Evolutionary conservation across 208 protist genomes (phyloP).

Genomic region (Herpetomonas samuelpessoai): DNA sequence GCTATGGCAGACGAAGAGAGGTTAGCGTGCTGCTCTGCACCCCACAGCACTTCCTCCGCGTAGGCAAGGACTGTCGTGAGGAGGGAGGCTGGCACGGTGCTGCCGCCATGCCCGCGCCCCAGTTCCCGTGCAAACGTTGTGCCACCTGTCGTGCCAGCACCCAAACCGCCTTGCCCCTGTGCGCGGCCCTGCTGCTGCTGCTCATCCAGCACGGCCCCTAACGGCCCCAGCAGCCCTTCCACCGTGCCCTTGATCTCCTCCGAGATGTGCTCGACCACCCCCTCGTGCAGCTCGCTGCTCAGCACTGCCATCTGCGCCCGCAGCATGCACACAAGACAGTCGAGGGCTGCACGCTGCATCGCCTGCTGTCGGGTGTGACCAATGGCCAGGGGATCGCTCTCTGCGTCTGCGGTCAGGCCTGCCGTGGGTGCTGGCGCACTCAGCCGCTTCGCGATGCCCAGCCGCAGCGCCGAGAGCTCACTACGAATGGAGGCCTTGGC

Average conservation of each 20-base stretch:
- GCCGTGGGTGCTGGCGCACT: not conserved
- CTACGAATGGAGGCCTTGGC: constrained; percentile 24
- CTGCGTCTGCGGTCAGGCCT: not conserved
- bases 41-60: constrained; percentile 35
- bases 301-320: constrained; percentile 1
- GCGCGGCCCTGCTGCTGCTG: constrained; percentile 9
- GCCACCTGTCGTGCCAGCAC: too few relatives aligned
- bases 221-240: constrained; percentile 31
- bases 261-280: not conserved
- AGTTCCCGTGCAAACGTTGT: not conserved
- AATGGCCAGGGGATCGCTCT: too few relatives aligned
- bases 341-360: not conserved
- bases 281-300: not conserved
- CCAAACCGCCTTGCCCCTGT: constrained; percentile 5
- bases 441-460: constrained; percentile 43
- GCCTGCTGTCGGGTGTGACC: not conserved
- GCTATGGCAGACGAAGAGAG: too few relatives aligned
- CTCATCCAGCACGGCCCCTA: constrained; percentile 29
- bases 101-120: not conserved
- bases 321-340: not conserved
- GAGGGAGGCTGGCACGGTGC: constrained; percentile 4
- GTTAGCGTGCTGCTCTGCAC: not conserved
- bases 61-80: constrained; percentile 17
- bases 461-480: constrained; percentile 47
- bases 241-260: constrained; percentile 26